These are phyloP conservation scores for Nakazawaea ernobii DNA, from an alignment of 805 yeast genomes.

Conservation along the genomic window DNA sequence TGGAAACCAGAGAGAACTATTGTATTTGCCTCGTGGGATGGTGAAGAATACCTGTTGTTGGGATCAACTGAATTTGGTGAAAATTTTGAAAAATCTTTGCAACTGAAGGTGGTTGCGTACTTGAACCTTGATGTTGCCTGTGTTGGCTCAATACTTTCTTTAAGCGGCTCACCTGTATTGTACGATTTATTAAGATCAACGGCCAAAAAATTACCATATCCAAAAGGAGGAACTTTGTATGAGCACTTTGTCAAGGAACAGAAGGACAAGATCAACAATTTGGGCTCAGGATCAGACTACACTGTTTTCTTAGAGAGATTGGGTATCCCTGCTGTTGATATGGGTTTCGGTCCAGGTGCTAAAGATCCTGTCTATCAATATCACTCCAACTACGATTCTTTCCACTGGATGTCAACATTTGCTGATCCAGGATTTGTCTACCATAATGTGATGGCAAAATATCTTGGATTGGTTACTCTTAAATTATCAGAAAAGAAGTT, in stretches of 20 bases:
- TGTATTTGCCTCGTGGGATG: constrained; percentile 75
- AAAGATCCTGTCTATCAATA: constrained; percentile 64
- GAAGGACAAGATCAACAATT: constrained; percentile 31
- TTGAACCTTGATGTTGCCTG: constrained; percentile 65
- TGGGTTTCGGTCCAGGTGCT: constrained; percentile 42
- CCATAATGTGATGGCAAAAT: constrained; percentile 53
- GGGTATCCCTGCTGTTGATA: constrained; percentile 56
- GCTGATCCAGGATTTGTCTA: constrained; percentile 59
- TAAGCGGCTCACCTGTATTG: constrained; percentile 57
- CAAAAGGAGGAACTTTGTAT: constrained; percentile 28
- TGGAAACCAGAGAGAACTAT: constrained; percentile 75
- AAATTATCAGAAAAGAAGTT: constrained; percentile 44
- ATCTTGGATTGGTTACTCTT: constrained; percentile 43
- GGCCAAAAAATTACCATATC: constrained; percentile 41
- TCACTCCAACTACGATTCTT: constrained; percentile 72
- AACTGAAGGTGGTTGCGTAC: constrained; percentile 55
- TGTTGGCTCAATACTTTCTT: constrained; percentile 44
- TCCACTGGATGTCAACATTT: constrained; percentile 58
- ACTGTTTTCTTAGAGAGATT: constrained; percentile 54
- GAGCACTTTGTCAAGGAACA: constrained; percentile 30
- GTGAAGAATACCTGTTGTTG: constrained; percentile 64
- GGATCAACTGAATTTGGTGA: constrained; percentile 82
- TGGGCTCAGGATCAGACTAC: constrained; percentile 73
- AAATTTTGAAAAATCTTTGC: constrained; percentile 39
- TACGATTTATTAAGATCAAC: constrained; percentile 38